Base-by-base conservation (phyloP, 176 grass and related monocot genomes). In the Juncus inflexus region DNA sequence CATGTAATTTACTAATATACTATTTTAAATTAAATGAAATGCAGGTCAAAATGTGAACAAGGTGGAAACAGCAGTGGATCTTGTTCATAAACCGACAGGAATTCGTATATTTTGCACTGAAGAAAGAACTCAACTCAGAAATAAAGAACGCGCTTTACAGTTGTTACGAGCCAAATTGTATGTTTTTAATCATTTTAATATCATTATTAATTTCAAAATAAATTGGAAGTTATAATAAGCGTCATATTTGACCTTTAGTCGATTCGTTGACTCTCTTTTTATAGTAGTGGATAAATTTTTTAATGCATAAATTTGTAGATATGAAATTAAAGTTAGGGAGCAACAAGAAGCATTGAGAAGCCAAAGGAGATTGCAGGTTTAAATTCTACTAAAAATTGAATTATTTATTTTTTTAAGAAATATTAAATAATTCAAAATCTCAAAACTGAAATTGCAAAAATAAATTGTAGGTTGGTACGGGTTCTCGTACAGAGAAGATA, bases 1-100 rank as follows among this genome's bases (percentile, higher is more conserved):
- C 1, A 28, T 1, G 19, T 28, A 28, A 28, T 28, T 28, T 28
- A 28, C 19, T 28, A 28, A 28, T 28, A 47, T 47, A 47, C 4
- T 47, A 6, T 47, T 47, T 2, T 5, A 78, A 70, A 4, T 74
- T 28, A 28, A 43, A 35, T 61, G 71, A 36, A 37, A 65, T 77
- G 69, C 84, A 96, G 91, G 91, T 58, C 91, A 91, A 81, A 96
- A 96, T 81, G 91, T 96, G 55, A 96, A 96, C 78, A 96, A 96
- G 77, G 91, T 96, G 77, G 91, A 96, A 83, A 96, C 91, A 7
- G 91, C 91, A 80, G 75, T 91, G 67, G 91, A 91, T 60, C 87
- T 96, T 87, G 70, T 88, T 56, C 91, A 96, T 75, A 96, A 96
- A 58, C 91, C 91, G 60, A 90, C 91, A 11, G 91, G 91, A 81